A percentile compares a stretch with the other conserved stretches of the same genome.
These are phyloP conservation scores for Gonapodya sp. DNA, from an alignment of 192 early-diverging fungal genomes.

Conservation along the genomic window DNA sequence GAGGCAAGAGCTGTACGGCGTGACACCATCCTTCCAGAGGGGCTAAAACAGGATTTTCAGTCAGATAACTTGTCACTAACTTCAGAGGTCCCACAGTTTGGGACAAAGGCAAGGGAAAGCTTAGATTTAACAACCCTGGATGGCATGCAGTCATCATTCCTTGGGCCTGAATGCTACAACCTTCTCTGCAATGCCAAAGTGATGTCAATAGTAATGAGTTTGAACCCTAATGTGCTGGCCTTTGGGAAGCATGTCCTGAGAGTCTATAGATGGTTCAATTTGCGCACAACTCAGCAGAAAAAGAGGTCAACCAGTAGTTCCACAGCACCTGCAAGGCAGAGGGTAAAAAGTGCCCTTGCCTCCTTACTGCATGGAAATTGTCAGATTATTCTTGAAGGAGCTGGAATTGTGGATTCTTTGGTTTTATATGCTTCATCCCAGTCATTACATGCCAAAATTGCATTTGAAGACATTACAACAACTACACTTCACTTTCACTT, in stretches of 20 bases:
- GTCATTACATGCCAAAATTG: not conserved
- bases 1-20: not conserved
- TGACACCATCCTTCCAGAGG: not conserved
- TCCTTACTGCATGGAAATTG: not conserved
- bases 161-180: not conserved
- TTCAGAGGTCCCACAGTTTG: not conserved
- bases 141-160: not conserved
- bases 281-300: not conserved
- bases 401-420: not conserved
- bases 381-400: not conserved
- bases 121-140: not conserved
- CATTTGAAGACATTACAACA: not conserved
- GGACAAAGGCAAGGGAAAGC: not conserved
- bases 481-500: not conserved
- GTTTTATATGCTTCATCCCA: not conserved
- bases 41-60: not conserved
- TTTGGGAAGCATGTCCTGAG: slow-evolving; percentile 26
- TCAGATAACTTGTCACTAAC: not conserved
- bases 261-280: slow-evolving; percentile 16
- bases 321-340: not conserved
- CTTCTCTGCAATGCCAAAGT: not conserved
- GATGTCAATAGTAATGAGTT: not conserved
- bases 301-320: not conserved
- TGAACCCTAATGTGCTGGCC: slow-evolving; percentile 33
- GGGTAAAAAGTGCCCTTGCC: not conserved